Evolutionary conservation across 352 stramenopile genomes (phyloP), one percentile per base, ranked within the genome.

Genomic region (Globisporangium cylindrosporum): DNA sequence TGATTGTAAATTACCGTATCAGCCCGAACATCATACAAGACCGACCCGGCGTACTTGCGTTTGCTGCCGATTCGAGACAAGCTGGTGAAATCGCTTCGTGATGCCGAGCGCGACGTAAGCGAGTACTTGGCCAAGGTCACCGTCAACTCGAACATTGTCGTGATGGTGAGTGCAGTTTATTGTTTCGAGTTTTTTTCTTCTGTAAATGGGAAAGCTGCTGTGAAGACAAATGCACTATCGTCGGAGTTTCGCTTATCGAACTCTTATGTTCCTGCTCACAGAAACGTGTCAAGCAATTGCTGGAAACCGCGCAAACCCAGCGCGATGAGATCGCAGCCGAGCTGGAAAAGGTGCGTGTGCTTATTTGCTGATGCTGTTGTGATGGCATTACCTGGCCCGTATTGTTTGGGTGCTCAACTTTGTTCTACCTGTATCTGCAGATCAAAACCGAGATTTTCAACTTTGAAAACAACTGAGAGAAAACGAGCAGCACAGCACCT

Each of bases 71-170:
- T 81, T n/a, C 79, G 80, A 49, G 85, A 91, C 60, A 75, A 79
- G 18, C 67, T 93, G 55, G 78, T 91, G 41, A 93, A 92, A 68
- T 82, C 82, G 20, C 59, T 93, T 57, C 79, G 78, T 6, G 87
- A 95, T 41, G 72, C 81, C 2, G 82, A 94, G 4, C 79, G 84
- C 29, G 82, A 91, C 15, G 78, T 91, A 20, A 89, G 69, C 61
- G 86, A 91, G 22, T 78, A 90, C 43, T 77, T 70, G 4, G 74
- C 75, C 57, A 92, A 91, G 66, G 78, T 94, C 22, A 77, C 89
- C 57, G 80, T 82, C 49, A 92, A 90, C 68, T 80, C 84, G 24
- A 94, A 94, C 73, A 89, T 91, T 53, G 77, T 94, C 64, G 86
- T 94, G 68, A 94, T 92, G 86, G 84, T 92, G 36, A 24, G 73